A percentile compares a stretch with the other conserved stretches of the same genome.
These are phyloP conservation scores for Leccinellum rugosiceps DNA, from an alignment of 768 basidiomycete genomes.

Conservation along the genomic window DNA sequence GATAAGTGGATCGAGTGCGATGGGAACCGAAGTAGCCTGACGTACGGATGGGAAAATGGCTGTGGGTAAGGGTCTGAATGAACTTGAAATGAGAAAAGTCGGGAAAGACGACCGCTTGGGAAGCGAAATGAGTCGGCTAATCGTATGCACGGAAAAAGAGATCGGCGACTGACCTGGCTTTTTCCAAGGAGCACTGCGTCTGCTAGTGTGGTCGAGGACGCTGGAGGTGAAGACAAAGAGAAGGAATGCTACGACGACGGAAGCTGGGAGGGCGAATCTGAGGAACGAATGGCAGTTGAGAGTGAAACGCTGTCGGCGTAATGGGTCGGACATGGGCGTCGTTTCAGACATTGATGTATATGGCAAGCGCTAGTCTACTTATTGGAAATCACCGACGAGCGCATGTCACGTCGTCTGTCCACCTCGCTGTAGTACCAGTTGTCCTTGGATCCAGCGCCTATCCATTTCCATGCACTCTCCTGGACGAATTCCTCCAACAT, in stretches of 20 bases:
- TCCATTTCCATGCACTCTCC: conserved; percentile 79
- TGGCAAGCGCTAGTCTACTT: too few relatives aligned
- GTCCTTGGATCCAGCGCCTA: conserved; percentile 38
- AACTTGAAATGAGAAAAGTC: conserved; percentile 54
- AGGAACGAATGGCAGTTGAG: not conserved
- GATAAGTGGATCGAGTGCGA: not conserved
- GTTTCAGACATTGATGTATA: conserved; percentile 11
- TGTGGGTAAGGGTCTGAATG: conserved; percentile 39
- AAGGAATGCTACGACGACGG: conserved; percentile 41
- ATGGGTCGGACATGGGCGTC: conserved; percentile 1
- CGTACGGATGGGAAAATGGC: conserved; percentile 57
- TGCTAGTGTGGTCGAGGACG: conserved; percentile 18
- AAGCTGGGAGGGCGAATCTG: conserved; percentile 27
- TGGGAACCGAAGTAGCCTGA: not conserved
- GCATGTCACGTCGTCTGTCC: conserved; percentile 31
- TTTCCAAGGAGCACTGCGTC: conserved; percentile 1
- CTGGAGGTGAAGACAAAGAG: conserved; percentile 41
- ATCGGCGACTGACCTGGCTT: conserved; percentile 13
- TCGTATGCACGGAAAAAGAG: too few relatives aligned
- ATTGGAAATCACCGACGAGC: too few relatives aligned
- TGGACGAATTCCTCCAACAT: conserved; percentile 76
- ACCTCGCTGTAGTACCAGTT: conserved; percentile 49
- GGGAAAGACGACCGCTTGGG: conserved; percentile 30
- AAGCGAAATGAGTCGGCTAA: not conserved
- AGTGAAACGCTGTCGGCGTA: not conserved